phyloP scores from a whole-genome alignment of 768 basidiomycete species.

The Rhodocollybia butyracea region DNA sequence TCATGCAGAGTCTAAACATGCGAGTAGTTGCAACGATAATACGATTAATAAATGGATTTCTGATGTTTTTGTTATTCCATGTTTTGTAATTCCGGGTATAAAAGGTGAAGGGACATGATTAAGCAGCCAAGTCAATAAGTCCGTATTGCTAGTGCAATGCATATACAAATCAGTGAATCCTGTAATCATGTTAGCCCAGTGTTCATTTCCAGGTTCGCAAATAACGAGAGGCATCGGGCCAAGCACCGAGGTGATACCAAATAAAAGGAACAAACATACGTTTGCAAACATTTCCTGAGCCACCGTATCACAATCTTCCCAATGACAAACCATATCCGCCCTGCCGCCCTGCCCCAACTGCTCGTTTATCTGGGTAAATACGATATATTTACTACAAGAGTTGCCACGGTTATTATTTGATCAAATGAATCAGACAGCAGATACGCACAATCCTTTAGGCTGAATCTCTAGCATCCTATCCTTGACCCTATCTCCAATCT shows the following conservation, averaged over 20 bases:
- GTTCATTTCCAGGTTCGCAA: constrained; percentile 6
- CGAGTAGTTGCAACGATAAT: too few relatives aligned
- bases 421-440: constrained; percentile 1
- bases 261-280: constrained; percentile 39
- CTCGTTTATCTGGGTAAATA: constrained; percentile 81
- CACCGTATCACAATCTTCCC: constrained; percentile 82
- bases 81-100: constrained; percentile 13
- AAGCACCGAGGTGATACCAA: not conserved
- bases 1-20: too few relatives aligned
- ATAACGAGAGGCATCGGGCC: constrained; percentile 5
- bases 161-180: constrained; percentile 71
- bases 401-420: constrained; percentile 13
- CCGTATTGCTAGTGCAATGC: constrained; percentile 60
- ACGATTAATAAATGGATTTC: too few relatives aligned
- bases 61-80: too few relatives aligned
- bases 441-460: constrained; percentile 75
- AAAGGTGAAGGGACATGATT: constrained; percentile 14
- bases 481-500: constrained; percentile 81
- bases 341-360: constrained; percentile 85
- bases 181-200: too few relatives aligned
- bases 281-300: constrained; percentile 78
- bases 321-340: constrained; percentile 80
- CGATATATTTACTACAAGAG: constrained; percentile 73
- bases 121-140: constrained; percentile 20
- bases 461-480: constrained; percentile 84